Base-by-base conservation (phyloP, 352 stramenopile species). In the Phytopythium kandeliae region DNA sequence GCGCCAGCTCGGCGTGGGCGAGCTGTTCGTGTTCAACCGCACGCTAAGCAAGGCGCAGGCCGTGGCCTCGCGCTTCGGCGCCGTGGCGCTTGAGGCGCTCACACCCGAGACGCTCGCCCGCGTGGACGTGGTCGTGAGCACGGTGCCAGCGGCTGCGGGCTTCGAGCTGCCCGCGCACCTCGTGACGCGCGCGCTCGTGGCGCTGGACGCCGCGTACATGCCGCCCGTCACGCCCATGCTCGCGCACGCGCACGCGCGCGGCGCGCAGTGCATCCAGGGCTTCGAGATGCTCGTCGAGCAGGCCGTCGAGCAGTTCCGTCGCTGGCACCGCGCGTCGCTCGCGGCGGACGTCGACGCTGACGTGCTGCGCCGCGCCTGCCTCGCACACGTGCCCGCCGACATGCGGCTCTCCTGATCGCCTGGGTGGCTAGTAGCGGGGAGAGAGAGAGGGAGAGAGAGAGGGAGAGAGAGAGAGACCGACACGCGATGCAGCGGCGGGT, bases 281-380 rank as follows among this genome's bases (percentile, higher is more conserved):
- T 98, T 93, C 22, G 96, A 99, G 60, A 99, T 99, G 97, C 74
- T 99, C 19, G 97, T 97, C 61, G 94, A 98, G 67, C 97, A 99
- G 70, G 97, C 94, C 33, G 83, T 98, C 6, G 94, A 97, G 62
- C 96, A 99, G 64, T 98, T 98, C 68, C 78, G 96, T 59, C 74
- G 96, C 31, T 99, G 97, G 96, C 74, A 89, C 62, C 74, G 71
- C 69, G 57, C 66, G 21, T 84, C 78, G 24, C 63, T 74, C 24
- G 65, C 69, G 16, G 69, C 54, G 50, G 16, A 17, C 15, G 61
- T 82, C 43, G 64, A 76, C 26, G 74, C 85, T 35, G 64, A 71
- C 16, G 71, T 84, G 31, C 73, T 89, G 50, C 69, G 73, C 54
- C 60, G 72, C 42, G 78, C 73, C 25, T 87, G 75, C 38, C 67